Percentiles rank a stretch among this genome's conserved stretches.
Conservation (phyloP, 306 rosid species). For the Vigna reflexopilosa region DNA sequence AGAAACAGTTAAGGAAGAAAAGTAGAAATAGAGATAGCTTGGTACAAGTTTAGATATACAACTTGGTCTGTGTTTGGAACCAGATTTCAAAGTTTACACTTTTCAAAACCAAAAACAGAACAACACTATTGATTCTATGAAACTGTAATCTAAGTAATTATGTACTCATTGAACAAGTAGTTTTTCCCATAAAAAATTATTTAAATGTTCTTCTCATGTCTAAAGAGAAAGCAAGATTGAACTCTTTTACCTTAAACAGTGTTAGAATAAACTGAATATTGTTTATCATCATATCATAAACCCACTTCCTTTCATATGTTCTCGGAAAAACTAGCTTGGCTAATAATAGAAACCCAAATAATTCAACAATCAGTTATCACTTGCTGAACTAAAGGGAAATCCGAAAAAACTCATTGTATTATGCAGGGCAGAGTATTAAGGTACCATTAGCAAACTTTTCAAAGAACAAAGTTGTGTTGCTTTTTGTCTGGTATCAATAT, state of each 20-base stretch:
- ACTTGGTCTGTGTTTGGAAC: not conserved
- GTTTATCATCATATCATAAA: not conserved
- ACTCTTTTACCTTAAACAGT: not conserved
- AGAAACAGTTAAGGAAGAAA: not conserved
- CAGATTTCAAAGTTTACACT: not conserved
- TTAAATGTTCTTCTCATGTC: not conserved
- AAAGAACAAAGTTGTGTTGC: not conserved
- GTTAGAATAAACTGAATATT: not conserved
- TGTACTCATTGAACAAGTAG: not conserved
- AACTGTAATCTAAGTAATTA: not conserved
- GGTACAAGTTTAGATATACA: not conserved
- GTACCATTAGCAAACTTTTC: not conserved
- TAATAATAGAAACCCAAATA: not conserved
- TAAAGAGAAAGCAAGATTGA: not conserved
- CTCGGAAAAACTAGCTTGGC: not conserved
- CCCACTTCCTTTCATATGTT: not conserved
- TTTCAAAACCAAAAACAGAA: too few species aligned
- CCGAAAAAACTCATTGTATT: not conserved
- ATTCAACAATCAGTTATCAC: not conserved
- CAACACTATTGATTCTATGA: too few species aligned
- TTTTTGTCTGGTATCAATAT: not conserved
- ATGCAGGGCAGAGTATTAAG: not conserved
- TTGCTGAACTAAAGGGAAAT: not conserved
- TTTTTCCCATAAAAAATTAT: not conserved
- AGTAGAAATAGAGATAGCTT: not conserved